Evolutionary conservation across 768 basidiomycete genomes (phyloP).

Genomic region (Gymnopilus junonius): DNA sequence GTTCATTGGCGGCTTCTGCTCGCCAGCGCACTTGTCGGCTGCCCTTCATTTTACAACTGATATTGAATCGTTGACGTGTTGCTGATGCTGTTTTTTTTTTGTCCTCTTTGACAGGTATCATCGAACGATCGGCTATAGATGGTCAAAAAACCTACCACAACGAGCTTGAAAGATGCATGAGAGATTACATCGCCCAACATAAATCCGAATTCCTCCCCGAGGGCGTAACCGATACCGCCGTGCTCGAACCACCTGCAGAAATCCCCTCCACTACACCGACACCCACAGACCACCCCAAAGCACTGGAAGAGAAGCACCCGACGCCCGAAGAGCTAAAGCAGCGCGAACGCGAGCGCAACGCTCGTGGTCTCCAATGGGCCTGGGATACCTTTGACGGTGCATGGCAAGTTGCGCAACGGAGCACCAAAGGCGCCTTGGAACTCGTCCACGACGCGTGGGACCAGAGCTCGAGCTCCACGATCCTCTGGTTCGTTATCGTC

Average conservation of each 20-base stretch:
- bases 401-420: slow-evolving; percentile 68
- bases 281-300: slow-evolving; percentile 10
- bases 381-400: slow-evolving; percentile 86
- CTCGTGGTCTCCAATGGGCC: slow-evolving; percentile 84
- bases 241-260: slow-evolving; percentile 13
- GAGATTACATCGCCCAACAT: slow-evolving; percentile 87
- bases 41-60: not conserved
- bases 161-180: slow-evolving; percentile 85
- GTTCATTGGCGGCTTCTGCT: too few relatives aligned
- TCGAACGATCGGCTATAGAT: slow-evolving; percentile 88
- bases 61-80: not conserved
- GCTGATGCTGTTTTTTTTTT: not conserved
- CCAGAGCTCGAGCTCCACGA: slow-evolving; percentile 70
- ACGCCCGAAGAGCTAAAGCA: slow-evolving; percentile 50
- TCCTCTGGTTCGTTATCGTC: slow-evolving; percentile 75
- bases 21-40: not conserved
- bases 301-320: slow-evolving; percentile 20
- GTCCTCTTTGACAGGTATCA: slow-evolving; percentile 66
- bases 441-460: slow-evolving; percentile 83
- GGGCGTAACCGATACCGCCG: slow-evolving; percentile 66
- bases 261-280: slow-evolving; percentile 9
- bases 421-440: slow-evolving; percentile 74
- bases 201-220: slow-evolving; percentile 88
- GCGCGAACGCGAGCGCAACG: slow-evolving; percentile 71
- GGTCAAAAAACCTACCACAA: slow-evolving; percentile 88